A percentile compares a stretch with the other conserved stretches of the same genome.
Evolutionary conservation across 2,329 filamentous ascomycete genomes (phyloP).

Genomic region (Ophiostoma sp.): DNA sequence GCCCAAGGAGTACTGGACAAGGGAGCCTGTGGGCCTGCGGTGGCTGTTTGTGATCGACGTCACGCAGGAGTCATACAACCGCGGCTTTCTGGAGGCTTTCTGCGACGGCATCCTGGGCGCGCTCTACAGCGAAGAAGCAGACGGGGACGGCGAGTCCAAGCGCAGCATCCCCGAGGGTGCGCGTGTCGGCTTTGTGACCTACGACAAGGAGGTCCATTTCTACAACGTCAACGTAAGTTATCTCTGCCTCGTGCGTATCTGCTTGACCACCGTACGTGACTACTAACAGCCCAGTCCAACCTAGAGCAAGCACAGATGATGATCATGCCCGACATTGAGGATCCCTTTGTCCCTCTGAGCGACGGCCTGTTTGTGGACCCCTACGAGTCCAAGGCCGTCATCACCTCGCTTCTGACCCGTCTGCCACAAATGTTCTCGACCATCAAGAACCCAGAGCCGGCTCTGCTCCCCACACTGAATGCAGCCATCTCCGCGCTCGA

Average conservation of each 20-base stretch:
- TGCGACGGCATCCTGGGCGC: conserved; percentile 83
- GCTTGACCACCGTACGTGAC: no score
- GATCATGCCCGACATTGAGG: conserved; percentile 95
- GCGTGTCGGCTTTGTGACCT: conserved; percentile 92
- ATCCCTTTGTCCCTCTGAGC: conserved; percentile 88
- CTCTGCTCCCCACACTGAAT: conserved; percentile 76
- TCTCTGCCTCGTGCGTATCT: no score
- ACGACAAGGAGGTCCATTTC: conserved; percentile 94
- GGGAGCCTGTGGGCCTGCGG: conserved; percentile 79
- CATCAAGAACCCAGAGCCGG: conserved; percentile 86
- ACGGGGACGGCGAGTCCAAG: conserved; percentile 49
- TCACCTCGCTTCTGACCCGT: conserved; percentile 76
- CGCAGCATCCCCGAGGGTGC: conserved; percentile 66
- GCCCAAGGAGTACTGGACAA: conserved; percentile 97
- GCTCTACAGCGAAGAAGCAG: conserved; percentile 66
- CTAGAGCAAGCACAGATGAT: conserved; percentile 93
- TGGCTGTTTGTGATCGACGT: conserved; percentile 93
- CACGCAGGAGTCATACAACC: conserved; percentile 83
- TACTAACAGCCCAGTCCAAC: conserved; percentile 38
- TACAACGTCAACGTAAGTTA: conserved; percentile 71
- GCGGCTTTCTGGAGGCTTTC: conserved; percentile 83
- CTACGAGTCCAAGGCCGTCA: conserved; percentile 74
- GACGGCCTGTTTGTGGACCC: conserved; percentile 94
- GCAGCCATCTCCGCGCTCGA: conserved; percentile 79
- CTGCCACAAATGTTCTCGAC: conserved; percentile 81